Conservation (phyloP, 2,329 filamentous ascomycete species). For the Chrysosporium keratinophilum region DNA sequence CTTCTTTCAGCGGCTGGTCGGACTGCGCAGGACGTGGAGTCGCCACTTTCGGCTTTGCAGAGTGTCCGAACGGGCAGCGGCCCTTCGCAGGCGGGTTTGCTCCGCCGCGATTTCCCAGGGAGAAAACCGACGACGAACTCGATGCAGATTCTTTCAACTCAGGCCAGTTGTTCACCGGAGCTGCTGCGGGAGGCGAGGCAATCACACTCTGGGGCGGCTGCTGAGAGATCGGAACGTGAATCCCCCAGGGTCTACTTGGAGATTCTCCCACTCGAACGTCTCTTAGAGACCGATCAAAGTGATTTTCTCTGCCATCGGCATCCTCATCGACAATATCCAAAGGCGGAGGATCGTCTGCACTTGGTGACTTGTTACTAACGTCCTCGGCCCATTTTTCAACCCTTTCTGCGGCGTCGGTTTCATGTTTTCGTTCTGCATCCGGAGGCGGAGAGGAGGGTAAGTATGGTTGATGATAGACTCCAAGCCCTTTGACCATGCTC, state of each 20-base stretch:
- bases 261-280: conserved; percentile 91
- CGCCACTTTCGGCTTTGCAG: neutral
- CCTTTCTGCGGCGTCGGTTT: conserved; percentile 46
- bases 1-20: neutral
- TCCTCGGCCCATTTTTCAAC: conserved; percentile 80
- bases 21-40: neutral
- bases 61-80: conserved; percentile 36
- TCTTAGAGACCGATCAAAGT: conserved; percentile 75
- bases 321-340: conserved; percentile 22
- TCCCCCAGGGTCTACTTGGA: conserved; percentile 86
- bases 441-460: conserved; percentile 49
- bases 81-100: conserved; percentile 1
- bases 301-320: conserved; percentile 54
- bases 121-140: conserved; percentile 12
- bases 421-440: conserved; percentile 30
- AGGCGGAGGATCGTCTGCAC: conserved; percentile 24
- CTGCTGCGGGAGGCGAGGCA: conserved; percentile 11
- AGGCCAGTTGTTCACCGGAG: conserved; percentile 16
- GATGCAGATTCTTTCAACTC: conserved; percentile 16
- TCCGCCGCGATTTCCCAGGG: neutral
- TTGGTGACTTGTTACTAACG: conserved; percentile 50
- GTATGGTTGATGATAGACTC: conserved; percentile 79
- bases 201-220: conserved; percentile 24
- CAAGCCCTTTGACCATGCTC: conserved; percentile 87
- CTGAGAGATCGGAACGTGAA: conserved; percentile 59